phyloP scores from a whole-genome alignment of 164 flowering plant species.

The Euptelea pleiosperma region DNA sequence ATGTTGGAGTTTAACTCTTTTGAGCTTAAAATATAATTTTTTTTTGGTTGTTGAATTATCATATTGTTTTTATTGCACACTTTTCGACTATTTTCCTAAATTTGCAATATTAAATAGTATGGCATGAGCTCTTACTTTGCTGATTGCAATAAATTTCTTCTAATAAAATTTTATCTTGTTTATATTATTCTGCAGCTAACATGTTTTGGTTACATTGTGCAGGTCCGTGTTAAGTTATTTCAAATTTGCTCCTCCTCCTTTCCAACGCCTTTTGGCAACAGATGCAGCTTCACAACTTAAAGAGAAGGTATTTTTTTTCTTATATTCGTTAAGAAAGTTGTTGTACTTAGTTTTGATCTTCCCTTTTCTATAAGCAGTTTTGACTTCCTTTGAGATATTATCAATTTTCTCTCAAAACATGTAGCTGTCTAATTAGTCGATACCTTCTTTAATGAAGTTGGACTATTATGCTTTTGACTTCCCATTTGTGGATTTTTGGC shows the following conservation, averaged over 20 bases:
- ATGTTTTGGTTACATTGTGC: constrained; percentile 18
- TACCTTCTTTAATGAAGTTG: too few species aligned
- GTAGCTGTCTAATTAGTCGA: too few species aligned
- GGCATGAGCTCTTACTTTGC: not conserved
- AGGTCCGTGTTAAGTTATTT: constrained; percentile 66
- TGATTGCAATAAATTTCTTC: not conserved
- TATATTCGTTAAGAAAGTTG: too few species aligned
- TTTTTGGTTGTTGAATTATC: not conserved
- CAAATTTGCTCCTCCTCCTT: constrained; percentile 72
- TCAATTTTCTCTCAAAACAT: too few species aligned
- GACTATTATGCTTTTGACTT: too few species aligned
- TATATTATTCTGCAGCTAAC: not conserved
- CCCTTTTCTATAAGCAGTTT: too few species aligned
- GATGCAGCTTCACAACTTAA: constrained; percentile 13
- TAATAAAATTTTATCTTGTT: not conserved
- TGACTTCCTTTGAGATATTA: too few species aligned
- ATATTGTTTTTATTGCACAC: not conserved
- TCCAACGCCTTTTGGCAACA: constrained; percentile 41
- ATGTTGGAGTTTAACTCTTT: too few species aligned
- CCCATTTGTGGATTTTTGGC: too few species aligned
- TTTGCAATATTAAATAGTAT: not conserved
- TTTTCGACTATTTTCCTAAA: not conserved
- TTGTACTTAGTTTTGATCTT: too few species aligned
- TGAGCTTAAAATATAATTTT: too few species aligned
- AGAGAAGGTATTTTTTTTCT: constrained; percentile 22